Base-by-base conservation (phyloP, 768 basidiomycete genomes). In the Amanita fuliginea region DNA sequence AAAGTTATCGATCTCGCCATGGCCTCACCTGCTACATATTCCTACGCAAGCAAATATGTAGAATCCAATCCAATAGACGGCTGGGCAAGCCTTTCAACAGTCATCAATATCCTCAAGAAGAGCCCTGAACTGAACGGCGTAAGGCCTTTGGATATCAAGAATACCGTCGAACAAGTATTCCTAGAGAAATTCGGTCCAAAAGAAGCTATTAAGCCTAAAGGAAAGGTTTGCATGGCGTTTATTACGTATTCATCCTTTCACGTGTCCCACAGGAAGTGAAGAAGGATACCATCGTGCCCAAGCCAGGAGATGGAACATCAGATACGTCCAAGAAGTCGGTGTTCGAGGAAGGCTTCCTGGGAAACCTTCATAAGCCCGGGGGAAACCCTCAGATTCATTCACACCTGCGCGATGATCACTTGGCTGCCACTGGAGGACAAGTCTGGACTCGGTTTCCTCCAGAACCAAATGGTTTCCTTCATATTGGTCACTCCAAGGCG, bases 401-500 rank as follows among this genome's bases (percentile, higher is more conserved):
- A 3, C 73, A 76, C 45, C 78, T 96, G 46, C 84, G 86, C 41
- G 82, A 90, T 54, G 72, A 78, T 49, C 96, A 99, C 61, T 69
- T 98, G 35, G 74, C 78, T 6, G 74, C 73, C 4, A 98, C 96
- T 0, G 77, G 76, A 11, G 89, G 92, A 6, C 70, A 77, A 44
- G 94, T 98, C 3, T 84, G 83, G 70, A 99, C 96, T 9, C 89
- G 96, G 34, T 99, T 99, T 68, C 96, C 96, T 21, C 96, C 96
- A 2, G 96, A 99, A 67, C 96, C 96, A 3, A 99, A 99, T 61
- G 96, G 96, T 10, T 98, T 78, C 67, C 74, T 98, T 35, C 96
- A 92, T 58, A 85, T 91, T 56, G 95, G 95, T 2, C 96, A 99
- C 61, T 97, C 94, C 44, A 99, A 99, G 62, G 95, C 96, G 2